Evolutionary conservation across 169 alveolate species (phyloP).

Genomic region (Eimeria maxima): DNA sequence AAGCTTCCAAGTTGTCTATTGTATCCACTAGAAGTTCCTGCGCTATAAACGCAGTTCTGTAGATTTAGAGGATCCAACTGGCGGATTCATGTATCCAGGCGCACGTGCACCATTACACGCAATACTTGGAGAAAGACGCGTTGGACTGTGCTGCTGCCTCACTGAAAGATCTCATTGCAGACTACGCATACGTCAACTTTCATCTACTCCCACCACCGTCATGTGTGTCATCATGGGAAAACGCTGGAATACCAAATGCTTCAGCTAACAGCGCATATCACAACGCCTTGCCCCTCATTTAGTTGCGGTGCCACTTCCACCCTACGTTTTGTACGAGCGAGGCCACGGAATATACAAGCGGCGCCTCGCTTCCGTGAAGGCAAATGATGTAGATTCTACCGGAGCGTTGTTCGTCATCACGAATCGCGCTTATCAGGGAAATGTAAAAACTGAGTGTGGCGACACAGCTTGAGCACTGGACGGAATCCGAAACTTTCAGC

Average conservation of each 20-base stretch:
- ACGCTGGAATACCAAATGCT: background rate
- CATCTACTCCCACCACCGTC: conserved; percentile 62
- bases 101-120: conserved; percentile 78
- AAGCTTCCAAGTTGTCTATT: background rate
- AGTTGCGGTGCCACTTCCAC: background rate
- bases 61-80: background rate
- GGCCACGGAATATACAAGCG: background rate
- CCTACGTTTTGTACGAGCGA: background rate
- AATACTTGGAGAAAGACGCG: conserved; percentile 17
- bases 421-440: background rate
- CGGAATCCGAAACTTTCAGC: background rate
- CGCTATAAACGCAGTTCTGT: background rate
- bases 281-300: background rate
- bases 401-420: background rate
- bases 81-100: conserved; percentile 30
- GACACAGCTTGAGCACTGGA: background rate
- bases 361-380: background rate
- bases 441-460: background rate
- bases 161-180: conserved; percentile 11
- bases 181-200: conserved; percentile 29
- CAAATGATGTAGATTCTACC: background rate
- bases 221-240: background rate
- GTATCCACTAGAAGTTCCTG: background rate
- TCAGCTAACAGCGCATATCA: background rate
- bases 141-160: conserved; percentile 61